These are phyloP conservation scores for Helenozyma baotianmanensis DNA, from an alignment of 805 yeast genomes.

Conservation along the genomic window DNA sequence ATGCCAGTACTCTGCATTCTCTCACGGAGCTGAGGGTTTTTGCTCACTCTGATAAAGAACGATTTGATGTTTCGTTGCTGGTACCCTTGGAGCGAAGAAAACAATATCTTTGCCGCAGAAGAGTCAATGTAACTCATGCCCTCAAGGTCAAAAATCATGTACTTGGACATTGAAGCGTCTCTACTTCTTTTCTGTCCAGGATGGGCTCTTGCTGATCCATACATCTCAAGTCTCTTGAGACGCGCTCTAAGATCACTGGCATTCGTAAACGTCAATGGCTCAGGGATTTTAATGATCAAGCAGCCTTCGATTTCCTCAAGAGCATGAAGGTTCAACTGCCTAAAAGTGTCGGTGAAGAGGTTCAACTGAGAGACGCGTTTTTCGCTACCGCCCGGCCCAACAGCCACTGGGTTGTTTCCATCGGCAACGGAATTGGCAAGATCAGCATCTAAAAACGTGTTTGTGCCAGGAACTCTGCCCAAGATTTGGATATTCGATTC, in stretches of 20 bases:
- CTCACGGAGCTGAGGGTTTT: constrained; percentile 21
- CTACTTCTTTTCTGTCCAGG: constrained; percentile 37
- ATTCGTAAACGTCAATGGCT: constrained; percentile 41
- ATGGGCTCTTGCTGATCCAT: constrained; percentile 41
- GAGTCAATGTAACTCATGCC: constrained; percentile 42
- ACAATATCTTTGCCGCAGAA: constrained; percentile 36
- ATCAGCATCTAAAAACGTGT: constrained; percentile 40
- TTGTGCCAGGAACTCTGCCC: constrained; percentile 48
- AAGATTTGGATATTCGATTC: constrained; percentile 80
- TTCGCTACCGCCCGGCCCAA: constrained; percentile 1
- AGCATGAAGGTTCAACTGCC: constrained; percentile 31
- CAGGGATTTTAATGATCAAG: constrained; percentile 39
- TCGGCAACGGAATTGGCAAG: constrained; percentile 11
- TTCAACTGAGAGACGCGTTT: constrained; percentile 20
- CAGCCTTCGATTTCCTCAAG: constrained; percentile 44
- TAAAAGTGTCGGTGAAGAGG: constrained; percentile 29
- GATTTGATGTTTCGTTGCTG: constrained; percentile 25
- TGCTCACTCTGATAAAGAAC: constrained; percentile 34
- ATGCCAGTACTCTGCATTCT: constrained; percentile 31
- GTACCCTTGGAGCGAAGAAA: constrained; percentile 26
- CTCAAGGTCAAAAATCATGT: constrained; percentile 36
- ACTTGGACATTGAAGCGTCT: constrained; percentile 35
- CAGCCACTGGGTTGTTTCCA: background rate
- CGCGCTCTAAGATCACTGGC: constrained; percentile 36
- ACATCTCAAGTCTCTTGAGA: constrained; percentile 37